Conservation (phyloP, 192 early-diverging fungal species). For the Linnemannia zychae region DNA sequence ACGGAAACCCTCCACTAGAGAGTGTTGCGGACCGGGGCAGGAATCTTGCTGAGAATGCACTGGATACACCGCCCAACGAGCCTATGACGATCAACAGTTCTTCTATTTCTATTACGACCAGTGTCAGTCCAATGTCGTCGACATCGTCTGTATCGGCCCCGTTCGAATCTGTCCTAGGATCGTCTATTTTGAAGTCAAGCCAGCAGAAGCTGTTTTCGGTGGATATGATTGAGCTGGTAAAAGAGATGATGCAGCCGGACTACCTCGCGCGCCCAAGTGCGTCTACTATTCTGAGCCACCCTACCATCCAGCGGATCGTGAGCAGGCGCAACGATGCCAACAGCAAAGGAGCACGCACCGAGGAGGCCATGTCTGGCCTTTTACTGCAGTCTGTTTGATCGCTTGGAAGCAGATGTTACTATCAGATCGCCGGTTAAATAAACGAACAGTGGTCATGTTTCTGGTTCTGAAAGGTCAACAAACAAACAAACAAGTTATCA, state of each 20-base stretch:
- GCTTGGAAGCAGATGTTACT: not conserved
- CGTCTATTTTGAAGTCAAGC: not conserved
- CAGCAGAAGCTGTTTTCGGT: slow-evolving; percentile 22
- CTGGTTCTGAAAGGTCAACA: not conserved
- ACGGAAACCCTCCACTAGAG: slow-evolving; percentile 70
- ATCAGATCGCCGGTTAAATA: not conserved
- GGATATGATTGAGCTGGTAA: slow-evolving; percentile 18
- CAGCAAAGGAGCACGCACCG: slow-evolving; percentile 5
- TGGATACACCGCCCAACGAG: not conserved
- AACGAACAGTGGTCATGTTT: not conserved
- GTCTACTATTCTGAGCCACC: slow-evolving; percentile 6
- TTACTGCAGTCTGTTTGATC: slow-evolving; percentile 44
- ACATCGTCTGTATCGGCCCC: not conserved
- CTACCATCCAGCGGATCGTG: slow-evolving; percentile 19
- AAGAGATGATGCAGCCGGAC: slow-evolving; percentile 39
- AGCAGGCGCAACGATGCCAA: not conserved
- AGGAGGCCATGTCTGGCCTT: slow-evolving; percentile 50
- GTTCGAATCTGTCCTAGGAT: not conserved
- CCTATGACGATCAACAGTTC: not conserved
- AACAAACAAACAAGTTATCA: not conserved
- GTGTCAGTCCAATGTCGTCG: not conserved
- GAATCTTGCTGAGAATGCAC: not conserved
- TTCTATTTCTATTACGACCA: not conserved
- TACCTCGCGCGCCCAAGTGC: slow-evolving; percentile 31
- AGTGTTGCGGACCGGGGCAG: not conserved